These are phyloP conservation scores for Cladosporium oxysporum DNA, from an alignment of 2,329 filamentous ascomycete species.

Conservation along the genomic window DNA sequence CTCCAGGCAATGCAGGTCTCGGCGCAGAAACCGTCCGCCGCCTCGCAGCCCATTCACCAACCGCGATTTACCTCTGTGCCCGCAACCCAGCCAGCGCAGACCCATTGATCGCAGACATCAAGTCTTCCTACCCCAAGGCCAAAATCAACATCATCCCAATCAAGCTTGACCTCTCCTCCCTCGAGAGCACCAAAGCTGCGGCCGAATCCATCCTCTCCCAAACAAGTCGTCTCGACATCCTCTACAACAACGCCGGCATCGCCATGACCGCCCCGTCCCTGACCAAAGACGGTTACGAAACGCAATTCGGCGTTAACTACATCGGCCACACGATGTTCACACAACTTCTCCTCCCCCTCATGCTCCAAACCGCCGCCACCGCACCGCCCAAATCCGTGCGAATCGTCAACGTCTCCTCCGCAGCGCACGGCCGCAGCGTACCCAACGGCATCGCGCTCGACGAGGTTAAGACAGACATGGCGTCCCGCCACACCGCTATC, in stretches of 20 bases:
- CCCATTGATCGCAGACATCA: slow-evolving; percentile 44
- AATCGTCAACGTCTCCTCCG: slow-evolving; percentile 45
- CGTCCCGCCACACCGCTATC: slow-evolving; percentile 33
- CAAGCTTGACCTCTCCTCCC: slow-evolving; percentile 53
- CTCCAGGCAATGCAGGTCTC: slow-evolving; percentile 47
- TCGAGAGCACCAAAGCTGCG: slow-evolving; percentile 50
- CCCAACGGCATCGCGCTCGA: slow-evolving; percentile 32
- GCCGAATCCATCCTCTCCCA: slow-evolving; percentile 43
- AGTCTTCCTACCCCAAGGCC: slow-evolving; percentile 37
- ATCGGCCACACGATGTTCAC: slow-evolving; percentile 34
- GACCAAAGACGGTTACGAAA: slow-evolving; percentile 31
- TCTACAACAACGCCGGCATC: slow-evolving; percentile 33
- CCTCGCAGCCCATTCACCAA: slow-evolving; percentile 47
- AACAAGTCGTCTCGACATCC: slow-evolving; percentile 41
- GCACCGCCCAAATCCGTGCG: slow-evolving; percentile 45
- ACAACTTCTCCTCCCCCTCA: slow-evolving; percentile 28
- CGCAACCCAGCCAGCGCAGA: slow-evolving; percentile 46
- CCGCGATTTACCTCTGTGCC: slow-evolving; percentile 50
- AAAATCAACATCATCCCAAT: slow-evolving; percentile 48
- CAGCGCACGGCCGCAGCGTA: slow-evolving; percentile 27
- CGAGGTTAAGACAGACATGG: slow-evolving; percentile 44
- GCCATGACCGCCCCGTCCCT: slow-evolving; percentile 30
- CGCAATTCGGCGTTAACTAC: slow-evolving; percentile 33
- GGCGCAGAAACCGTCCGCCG: slow-evolving; percentile 49
- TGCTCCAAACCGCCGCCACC: slow-evolving; percentile 45